Conservation (phyloP, 495 filamentous ascomycete species). For the Pyrenula aspistea region DNA sequence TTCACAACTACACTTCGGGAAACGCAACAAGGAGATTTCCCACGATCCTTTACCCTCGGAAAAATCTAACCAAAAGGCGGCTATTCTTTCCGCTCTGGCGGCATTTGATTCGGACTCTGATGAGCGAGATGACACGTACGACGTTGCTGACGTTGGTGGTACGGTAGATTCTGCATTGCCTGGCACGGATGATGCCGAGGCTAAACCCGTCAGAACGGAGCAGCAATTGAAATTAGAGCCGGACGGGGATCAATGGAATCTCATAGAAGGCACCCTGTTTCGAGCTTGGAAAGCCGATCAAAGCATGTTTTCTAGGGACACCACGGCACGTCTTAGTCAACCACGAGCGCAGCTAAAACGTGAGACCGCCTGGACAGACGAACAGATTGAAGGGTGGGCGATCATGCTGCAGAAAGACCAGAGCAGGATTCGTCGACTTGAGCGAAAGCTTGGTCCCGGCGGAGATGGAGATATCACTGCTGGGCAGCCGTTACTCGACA, state of each 20-base stretch:
- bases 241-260: slow-evolving; percentile 18
- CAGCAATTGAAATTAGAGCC: slow-evolving; percentile 22
- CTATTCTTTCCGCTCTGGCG: slow-evolving; percentile 82
- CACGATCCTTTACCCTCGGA: slow-evolving; percentile 50
- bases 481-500: slow-evolving; percentile 32
- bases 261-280: slow-evolving; percentile 46
- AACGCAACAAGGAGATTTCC: slow-evolving; percentile 41
- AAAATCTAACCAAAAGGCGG: slow-evolving; percentile 55
- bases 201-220: slow-evolving; percentile 19
- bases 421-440: slow-evolving; percentile 49
- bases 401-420: slow-evolving; percentile 69
- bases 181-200: slow-evolving; percentile 24
- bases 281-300: slow-evolving; percentile 49
- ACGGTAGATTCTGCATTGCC: slow-evolving; percentile 51
- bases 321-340: slow-evolving; percentile 50
- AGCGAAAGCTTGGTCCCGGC: slow-evolving; percentile 50
- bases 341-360: slow-evolving; percentile 51
- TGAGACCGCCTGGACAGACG: slow-evolving; percentile 82
- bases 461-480: slow-evolving; percentile 23
- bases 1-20: slow-evolving; percentile 64
- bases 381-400: slow-evolving; percentile 88
- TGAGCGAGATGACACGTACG: slow-evolving; percentile 96
- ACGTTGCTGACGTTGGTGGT: slow-evolving; percentile 80
- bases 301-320: slow-evolving; percentile 55
- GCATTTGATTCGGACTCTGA: slow-evolving; percentile 92